A percentile compares a stretch with the other conserved stretches of the same genome.
Evolutionary conservation across 306 rosid genomes (phyloP).

Genomic region (Cucurbita ficifolia): DNA sequence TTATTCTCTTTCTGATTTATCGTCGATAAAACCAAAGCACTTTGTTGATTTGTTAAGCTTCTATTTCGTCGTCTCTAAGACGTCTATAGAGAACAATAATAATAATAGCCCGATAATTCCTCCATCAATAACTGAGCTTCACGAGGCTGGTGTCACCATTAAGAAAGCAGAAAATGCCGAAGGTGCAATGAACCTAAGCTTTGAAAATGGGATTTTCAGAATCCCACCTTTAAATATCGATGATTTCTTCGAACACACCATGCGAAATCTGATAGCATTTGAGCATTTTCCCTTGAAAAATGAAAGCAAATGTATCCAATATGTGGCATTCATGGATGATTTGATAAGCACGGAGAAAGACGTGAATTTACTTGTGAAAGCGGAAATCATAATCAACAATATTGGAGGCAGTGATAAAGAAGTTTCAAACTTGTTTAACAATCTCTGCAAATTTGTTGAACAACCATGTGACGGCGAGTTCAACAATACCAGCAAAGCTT

Average conservation of each 20-base stretch:
- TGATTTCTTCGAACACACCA: neutral
- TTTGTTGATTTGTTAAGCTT: neutral
- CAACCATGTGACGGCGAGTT: accelerated
- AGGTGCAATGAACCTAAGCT: neutral
- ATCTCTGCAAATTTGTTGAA: neutral
- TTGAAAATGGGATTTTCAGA: neutral
- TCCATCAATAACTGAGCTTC: neutral
- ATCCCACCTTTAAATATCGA: neutral
- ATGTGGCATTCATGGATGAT: neutral
- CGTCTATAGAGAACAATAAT: too few species aligned
- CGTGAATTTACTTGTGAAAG: neutral
- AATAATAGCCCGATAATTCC: neutral
- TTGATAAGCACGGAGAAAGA: neutral
- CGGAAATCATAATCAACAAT: neutral
- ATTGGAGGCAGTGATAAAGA: neutral
- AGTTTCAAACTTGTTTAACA: neutral
- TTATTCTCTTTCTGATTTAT: too few species aligned
- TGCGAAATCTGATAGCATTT: neutral
- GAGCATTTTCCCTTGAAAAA: neutral
- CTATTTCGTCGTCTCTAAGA: too few species aligned
- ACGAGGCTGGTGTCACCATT: neutral
- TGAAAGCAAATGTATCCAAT: neutral
- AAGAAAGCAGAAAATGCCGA: neutral
- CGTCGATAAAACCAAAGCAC: neutral
- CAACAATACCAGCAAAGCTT: neutral